phyloP scores from a whole-genome alignment of 106 monocot species.

The Allium fistulosum region DNA sequence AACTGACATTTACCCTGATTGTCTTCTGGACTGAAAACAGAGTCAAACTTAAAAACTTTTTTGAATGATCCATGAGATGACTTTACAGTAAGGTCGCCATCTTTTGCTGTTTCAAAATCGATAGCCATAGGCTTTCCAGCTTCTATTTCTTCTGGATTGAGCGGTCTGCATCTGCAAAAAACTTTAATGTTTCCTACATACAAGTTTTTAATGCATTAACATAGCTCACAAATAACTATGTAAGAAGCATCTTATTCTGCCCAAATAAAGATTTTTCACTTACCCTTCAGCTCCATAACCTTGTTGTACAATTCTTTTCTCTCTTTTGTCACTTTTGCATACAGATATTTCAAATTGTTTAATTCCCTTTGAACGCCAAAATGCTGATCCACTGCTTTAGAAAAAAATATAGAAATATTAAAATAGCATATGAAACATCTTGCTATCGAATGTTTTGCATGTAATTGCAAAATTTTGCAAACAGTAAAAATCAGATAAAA shows the following conservation, averaged over 20 bases:
- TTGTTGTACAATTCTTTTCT: slow-evolving; percentile 75
- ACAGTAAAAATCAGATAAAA: not conserved
- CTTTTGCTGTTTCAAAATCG: slow-evolving; percentile 82
- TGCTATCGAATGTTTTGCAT: no score
- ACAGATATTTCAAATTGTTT: slow-evolving; percentile 45
- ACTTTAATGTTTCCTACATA: slow-evolving; percentile 88
- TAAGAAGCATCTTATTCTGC: no score
- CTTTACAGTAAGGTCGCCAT: slow-evolving; percentile 67
- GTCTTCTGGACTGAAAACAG: slow-evolving; percentile 71
- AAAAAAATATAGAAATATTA: not conserved
- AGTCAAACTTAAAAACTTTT: slow-evolving; percentile 81
- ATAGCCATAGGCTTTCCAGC: slow-evolving; percentile 48
- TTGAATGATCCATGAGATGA: slow-evolving; percentile 57
- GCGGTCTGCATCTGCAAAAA: slow-evolving; percentile 78
- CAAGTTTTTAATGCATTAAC: no score
- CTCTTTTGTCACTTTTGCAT: slow-evolving; percentile 57
- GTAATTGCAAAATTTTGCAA: not conserved
- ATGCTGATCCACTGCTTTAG: slow-evolving; percentile 35
- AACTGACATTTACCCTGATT: slow-evolving; percentile 50
- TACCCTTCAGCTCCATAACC: slow-evolving; percentile 81
- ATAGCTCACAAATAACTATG: no score
- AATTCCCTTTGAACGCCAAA: slow-evolving; percentile 28
- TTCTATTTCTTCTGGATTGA: slow-evolving; percentile 58
- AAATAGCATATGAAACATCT: not conserved
- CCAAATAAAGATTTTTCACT: not conserved